Conservation (phyloP, 306 rosid genomes). For the Quercus robur region DNA sequence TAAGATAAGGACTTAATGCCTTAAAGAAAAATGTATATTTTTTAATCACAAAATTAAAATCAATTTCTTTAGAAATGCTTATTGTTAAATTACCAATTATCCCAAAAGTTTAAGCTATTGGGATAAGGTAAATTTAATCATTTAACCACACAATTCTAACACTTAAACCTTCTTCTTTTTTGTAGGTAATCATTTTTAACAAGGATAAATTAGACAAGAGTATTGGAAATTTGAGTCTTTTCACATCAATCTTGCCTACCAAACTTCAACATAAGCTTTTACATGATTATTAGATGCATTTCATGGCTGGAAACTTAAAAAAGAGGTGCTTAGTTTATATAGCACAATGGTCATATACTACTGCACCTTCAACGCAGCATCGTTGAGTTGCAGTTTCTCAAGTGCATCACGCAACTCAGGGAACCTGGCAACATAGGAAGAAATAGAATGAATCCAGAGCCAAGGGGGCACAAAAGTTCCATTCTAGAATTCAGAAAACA, state of each 20-base stretch:
- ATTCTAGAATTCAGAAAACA: neutral
- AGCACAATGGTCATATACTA: constrained; percentile 14
- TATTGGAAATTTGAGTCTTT: neutral
- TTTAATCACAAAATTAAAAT: neutral
- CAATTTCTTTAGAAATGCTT: neutral
- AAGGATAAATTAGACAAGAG: neutral
- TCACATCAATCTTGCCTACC: neutral
- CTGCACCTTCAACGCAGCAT: constrained; percentile 87
- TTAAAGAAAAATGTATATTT: neutral
- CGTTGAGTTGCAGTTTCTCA: constrained; percentile 95
- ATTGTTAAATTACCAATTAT: neutral
- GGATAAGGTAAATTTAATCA: too few species aligned
- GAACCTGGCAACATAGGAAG: constrained; percentile 47
- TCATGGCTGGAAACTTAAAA: constrained; percentile 11
- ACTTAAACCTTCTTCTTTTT: too few species aligned
- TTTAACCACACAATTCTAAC: too few species aligned
- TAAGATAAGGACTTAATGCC: constrained; percentile 14
- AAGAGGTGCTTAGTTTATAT: constrained; percentile 13
- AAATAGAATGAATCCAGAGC: constrained; percentile 16
- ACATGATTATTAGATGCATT: constrained; percentile 4
- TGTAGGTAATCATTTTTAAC: neutral
- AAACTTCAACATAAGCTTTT: neutral
- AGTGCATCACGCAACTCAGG: constrained; percentile 94
- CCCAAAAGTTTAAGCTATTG: too few species aligned
- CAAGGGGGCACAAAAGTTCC: constrained; percentile 1